Percentiles rank a stretch among this genome's conserved stretches.
phyloP scores from a whole-genome alignment of 495 filamentous ascomycete species.

The Xylaria sp. region DNA sequence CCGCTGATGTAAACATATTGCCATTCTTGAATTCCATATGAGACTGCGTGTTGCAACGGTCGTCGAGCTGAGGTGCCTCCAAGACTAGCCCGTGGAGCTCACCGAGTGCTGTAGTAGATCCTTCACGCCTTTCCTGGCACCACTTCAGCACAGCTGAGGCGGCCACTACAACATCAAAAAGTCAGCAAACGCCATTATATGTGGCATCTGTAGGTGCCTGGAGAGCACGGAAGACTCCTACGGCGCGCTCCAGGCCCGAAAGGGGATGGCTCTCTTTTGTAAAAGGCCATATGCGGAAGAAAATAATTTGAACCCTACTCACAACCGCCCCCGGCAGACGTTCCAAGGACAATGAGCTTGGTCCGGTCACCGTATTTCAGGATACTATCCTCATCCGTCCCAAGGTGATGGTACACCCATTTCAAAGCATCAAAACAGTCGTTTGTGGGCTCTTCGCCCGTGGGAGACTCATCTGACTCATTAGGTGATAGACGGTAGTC shows the following conservation, averaged over 20 bases:
- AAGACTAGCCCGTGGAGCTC: conserved; percentile 26
- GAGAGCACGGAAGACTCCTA: neutral
- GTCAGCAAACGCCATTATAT: neutral
- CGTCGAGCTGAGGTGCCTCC: conserved; percentile 31
- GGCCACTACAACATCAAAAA: conserved; percentile 1
- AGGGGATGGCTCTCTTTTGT: neutral
- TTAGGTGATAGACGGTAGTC: conserved; percentile 30
- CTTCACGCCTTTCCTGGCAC: conserved; percentile 23
- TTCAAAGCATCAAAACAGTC: conserved; percentile 29
- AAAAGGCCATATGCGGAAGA: neutral
- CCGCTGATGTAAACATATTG: conserved; percentile 28
- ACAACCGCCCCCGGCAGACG: conserved; percentile 23
- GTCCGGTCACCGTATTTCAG: conserved; percentile 23
- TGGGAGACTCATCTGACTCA: conserved; percentile 24
- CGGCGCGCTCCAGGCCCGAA: neutral
- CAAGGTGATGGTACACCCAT: conserved; percentile 27
- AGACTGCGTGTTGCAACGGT: conserved; percentile 25
- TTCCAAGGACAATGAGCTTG: conserved; percentile 23
- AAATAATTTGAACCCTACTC: neutral
- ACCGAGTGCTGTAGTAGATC: conserved; percentile 3
- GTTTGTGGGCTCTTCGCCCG: conserved; percentile 28
- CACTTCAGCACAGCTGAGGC: conserved; percentile 26
- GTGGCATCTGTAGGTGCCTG: neutral
- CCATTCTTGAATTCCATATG: conserved; percentile 24
- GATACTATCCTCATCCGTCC: conserved; percentile 10